Base-by-base conservation (phyloP, 352 stramenopile genomes). In the Phytophthora uliginosa region DNA sequence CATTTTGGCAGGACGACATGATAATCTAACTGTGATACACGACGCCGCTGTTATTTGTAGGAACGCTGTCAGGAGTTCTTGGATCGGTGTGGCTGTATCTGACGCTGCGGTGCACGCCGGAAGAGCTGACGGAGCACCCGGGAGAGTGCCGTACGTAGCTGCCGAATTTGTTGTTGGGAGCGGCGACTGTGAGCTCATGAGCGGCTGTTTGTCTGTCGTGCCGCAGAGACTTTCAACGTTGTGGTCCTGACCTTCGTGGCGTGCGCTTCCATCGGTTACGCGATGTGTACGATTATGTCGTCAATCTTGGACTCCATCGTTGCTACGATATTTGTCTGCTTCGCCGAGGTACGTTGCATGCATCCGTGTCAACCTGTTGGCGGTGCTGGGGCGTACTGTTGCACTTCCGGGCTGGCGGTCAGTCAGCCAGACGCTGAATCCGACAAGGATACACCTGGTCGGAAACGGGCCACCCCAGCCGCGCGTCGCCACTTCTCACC, bases 241-340 rank as follows among this genome's bases (percentile, higher is more conserved):
- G 79, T 94, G 31, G 36, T 95, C 15, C 59, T 94, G 57, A 92
- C 87, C 9, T 97, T 97, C 59, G 76, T 90, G 47, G 77, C 86
- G 2, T 95, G 87, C 56, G 72, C 78, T 22, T 85, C 83, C 24
- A 90, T 95, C 59, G 88, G 88, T 26, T 97, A 95, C 65, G 85
- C 88, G 50, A 95, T 97, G 87, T 97, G 88, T 63, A 82, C 85
- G 45, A 91, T 95, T 63, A 82, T 95, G 63, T 95, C 88, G 54
- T 93, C 88, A 8, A 85, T 95, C 31, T 69, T 97, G 45, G 90
- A 97, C 71, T 94, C 84, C 42, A 91, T 94, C 55, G 90, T 97
- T 17, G 77, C 86, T 33, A 97, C 90, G 22, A 92, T 97, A 66
- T 97, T 95, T 63, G 89, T 97, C 28, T 95, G 90, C 74, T 95